These are phyloP conservation scores for Aspergillus intermedius DNA, from an alignment of 2,329 filamentous ascomycete species.

Conservation along the genomic window DNA sequence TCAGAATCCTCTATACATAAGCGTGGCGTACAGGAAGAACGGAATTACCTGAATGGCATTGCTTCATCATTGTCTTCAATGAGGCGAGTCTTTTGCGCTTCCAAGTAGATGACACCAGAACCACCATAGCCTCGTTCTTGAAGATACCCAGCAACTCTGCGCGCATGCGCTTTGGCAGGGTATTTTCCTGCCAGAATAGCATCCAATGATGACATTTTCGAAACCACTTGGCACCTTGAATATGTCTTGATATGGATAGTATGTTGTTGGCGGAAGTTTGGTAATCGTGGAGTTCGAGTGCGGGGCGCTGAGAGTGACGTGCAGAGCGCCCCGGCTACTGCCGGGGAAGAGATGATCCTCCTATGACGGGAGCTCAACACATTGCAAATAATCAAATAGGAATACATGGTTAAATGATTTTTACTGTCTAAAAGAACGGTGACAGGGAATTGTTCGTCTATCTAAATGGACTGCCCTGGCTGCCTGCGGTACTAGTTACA, in stretches of 20 bases:
- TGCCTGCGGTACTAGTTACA: conserved; percentile 20
- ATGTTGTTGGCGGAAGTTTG: no score
- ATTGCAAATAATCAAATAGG: no score
- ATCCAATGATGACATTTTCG: conserved; percentile 13
- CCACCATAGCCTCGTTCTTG: conserved; percentile 56
- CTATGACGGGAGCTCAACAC: no score
- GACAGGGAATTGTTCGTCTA: conserved; percentile 3
- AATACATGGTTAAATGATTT: no score
- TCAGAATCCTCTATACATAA: neutral
- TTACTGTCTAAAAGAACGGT: neutral
- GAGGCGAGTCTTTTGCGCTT: conserved; percentile 72
- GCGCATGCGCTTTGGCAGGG: conserved; percentile 81
- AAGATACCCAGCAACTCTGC: conserved; percentile 74
- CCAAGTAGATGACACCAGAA: conserved; percentile 75
- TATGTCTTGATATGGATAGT: no score
- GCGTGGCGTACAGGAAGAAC: neutral
- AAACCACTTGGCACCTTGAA: no score
- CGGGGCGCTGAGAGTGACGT: no score
- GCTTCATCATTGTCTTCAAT: conserved; percentile 85
- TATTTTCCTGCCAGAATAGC: conserved; percentile 53
- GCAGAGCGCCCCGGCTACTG: no score
- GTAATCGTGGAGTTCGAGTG: no score
- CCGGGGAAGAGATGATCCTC: no score
- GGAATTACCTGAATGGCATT: conserved; percentile 64
- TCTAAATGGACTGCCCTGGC: conserved; percentile 16